A percentile compares a stretch with the other conserved stretches of the same genome.
Conservation (phyloP, 148 eudicot genomes). For the Polygonum aviculare region DNA sequence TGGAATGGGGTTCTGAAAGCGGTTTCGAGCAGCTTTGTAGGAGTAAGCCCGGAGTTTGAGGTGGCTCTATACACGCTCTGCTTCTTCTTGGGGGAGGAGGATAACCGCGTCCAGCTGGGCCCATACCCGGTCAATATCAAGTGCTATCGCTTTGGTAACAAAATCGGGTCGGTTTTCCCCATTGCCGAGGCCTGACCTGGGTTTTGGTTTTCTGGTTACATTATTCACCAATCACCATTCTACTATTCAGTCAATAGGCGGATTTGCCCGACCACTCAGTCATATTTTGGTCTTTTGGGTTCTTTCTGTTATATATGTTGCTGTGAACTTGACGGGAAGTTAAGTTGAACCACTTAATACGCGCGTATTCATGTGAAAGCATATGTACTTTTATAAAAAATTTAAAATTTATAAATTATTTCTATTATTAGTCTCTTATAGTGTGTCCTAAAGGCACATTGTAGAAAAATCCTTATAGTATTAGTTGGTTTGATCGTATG, state of each 20-base stretch:
- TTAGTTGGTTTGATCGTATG: no score
- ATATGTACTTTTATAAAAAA: not conserved
- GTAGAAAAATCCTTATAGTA: no score
- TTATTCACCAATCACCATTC: not conserved
- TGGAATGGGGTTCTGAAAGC: conserved; percentile 92
- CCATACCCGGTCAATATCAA: conserved; percentile 84
- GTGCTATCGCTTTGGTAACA: conserved; percentile 76
- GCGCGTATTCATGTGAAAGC: not conserved
- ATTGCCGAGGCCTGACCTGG: conserved; percentile 44
- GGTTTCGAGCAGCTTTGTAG: conserved; percentile 73
- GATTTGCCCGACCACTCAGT: not conserved
- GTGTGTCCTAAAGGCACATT: no score
- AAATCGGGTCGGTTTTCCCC: conserved; percentile 83
- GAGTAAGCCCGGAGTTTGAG: conserved; percentile 97
- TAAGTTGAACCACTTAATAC: not conserved
- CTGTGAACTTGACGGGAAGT: not conserved
- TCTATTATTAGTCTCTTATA: no score
- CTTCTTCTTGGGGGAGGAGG: conserved; percentile 72
- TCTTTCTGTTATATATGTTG: not conserved
- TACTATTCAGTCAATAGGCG: not conserved
- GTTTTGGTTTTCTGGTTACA: not conserved
- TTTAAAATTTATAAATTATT: no score
- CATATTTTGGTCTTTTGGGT: no score
- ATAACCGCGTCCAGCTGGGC: conserved; percentile 72
- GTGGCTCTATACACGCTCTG: conserved; percentile 87